Percentiles rank a stretch among this genome's conserved stretches.
phyloP scores from a whole-genome alignment of 495 filamentous ascomycete species.

The Neurospora sp. region DNA sequence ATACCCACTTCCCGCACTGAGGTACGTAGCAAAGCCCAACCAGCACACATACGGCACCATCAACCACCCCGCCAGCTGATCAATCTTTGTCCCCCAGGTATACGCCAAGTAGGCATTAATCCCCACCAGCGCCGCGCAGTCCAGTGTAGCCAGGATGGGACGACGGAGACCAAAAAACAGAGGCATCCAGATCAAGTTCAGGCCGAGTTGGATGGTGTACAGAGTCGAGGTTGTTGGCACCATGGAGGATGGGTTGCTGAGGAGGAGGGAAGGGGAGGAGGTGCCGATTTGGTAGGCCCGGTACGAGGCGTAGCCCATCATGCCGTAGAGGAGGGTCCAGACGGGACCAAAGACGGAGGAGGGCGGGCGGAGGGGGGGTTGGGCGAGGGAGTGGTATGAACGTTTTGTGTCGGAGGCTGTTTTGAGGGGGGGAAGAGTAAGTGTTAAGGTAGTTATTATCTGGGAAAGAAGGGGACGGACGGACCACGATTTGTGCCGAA shows the following conservation, averaged over 20 bases:
- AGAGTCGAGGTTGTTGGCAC: conserved; percentile 44
- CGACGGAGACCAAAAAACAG: conserved; percentile 70
- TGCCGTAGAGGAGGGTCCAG: conserved; percentile 78
- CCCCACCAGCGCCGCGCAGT: conserved; percentile 63
- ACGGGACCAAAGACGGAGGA: conserved; percentile 70
- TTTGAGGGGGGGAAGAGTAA: conserved; percentile 23
- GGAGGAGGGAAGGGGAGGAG: no score
- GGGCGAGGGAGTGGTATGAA: conserved; percentile 56
- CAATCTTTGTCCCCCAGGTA: conserved; percentile 58
- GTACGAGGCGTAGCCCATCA: conserved; percentile 85
- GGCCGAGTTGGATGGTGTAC: conserved; percentile 72
- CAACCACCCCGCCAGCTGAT: conserved; percentile 57
- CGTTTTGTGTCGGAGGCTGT: conserved; percentile 40
- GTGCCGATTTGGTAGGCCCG: conserved; percentile 50
- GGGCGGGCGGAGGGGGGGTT: conserved; percentile 74
- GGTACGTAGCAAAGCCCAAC: conserved; percentile 76
- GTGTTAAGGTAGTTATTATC: not conserved
- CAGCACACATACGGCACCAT: conserved; percentile 72
- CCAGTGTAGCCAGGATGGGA: conserved; percentile 61
- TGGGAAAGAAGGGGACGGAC: no score
- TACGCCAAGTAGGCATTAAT: conserved; percentile 60
- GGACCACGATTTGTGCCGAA: conserved; percentile 47
- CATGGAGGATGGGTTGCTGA: conserved; percentile 27
- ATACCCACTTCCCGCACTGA: conserved; percentile 60
- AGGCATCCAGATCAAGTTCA: conserved; percentile 90